Conservation (phyloP, 129 eudicot species). For the Deinandra increscens region DNA sequence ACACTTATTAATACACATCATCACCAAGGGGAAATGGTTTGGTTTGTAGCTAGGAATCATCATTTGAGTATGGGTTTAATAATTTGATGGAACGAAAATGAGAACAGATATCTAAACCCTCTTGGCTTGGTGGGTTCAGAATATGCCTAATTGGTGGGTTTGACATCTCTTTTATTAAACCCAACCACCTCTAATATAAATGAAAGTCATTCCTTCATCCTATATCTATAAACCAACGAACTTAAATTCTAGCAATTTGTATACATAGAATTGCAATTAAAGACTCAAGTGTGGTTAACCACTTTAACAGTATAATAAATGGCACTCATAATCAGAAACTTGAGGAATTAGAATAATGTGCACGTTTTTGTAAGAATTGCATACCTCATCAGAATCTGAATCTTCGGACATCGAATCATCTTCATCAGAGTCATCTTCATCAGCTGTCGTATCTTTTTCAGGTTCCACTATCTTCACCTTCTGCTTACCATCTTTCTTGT, state of each 20-base stretch:
- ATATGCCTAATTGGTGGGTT: background rate
- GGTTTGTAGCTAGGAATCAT: too few species aligned
- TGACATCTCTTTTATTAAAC: background rate
- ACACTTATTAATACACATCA: background rate
- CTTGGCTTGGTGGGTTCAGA: background rate
- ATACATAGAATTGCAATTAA: too few species aligned
- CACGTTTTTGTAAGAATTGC: background rate
- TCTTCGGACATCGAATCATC: constrained; percentile 9
- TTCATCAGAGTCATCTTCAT: constrained; percentile 24
- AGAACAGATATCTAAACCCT: background rate
- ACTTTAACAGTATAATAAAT: background rate
- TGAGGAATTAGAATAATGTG: background rate
- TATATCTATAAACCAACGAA: too few species aligned
- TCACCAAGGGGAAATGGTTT: background rate
- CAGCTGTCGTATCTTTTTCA: constrained; percentile 40
- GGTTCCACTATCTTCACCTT: constrained; percentile 72
- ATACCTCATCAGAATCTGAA: constrained; percentile 38
- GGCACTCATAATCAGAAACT: background rate
- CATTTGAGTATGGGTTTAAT: too few species aligned
- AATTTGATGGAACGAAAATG: too few species aligned
- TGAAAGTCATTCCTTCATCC: background rate
- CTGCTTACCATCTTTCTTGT: constrained; percentile 51
- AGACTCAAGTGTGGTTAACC: too few species aligned
- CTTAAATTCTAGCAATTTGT: too few species aligned
- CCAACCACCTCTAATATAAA: background rate